A percentile compares a stretch with the other conserved stretches of the same genome.
Conservation (phyloP, 1,284 basidiomycete species). For the Boletus semigastroideus region DNA sequence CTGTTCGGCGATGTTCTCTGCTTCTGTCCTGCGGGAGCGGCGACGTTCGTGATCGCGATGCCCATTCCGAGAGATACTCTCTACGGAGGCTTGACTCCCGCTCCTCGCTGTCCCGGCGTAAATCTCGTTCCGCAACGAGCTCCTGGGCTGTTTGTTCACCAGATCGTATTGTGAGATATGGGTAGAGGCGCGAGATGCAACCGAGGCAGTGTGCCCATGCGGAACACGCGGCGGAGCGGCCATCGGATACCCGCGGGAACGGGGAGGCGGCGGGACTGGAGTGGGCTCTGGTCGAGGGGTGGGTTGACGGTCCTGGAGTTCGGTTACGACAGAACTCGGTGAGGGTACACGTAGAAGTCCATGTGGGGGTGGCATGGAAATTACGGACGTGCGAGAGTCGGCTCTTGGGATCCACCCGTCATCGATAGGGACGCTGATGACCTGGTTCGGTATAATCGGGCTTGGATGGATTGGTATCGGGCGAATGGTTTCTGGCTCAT, state of each 20-base stretch:
- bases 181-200: conserved; percentile 27
- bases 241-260: conserved; percentile 30
- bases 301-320: conserved; percentile 14
- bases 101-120: conserved; percentile 21
- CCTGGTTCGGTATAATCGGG: conserved; percentile 10
- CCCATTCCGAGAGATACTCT: conserved; percentile 18
- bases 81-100: conserved; percentile 24
- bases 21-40: conserved; percentile 24
- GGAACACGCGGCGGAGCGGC: conserved; percentile 12
- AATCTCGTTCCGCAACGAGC: conserved; percentile 29
- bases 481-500: conserved; percentile 28
- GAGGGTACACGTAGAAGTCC: conserved; percentile 24
- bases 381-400: conserved; percentile 28
- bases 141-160: conserved; percentile 27
- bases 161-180: conserved; percentile 34
- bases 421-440: conserved; percentile 32
- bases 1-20: conserved; percentile 28
- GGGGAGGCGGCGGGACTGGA: conserved; percentile 25
- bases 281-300: conserved; percentile 9
- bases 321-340: conserved; percentile 16
- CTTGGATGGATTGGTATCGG: conserved; percentile 37
- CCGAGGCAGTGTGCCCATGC: conserved; percentile 19
- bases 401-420: conserved; percentile 44
- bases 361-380: conserved; percentile 41
- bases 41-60: conserved; percentile 13